Percentiles rank a stretch among this genome's conserved stretches.
phyloP scores from a whole-genome alignment of 2,329 filamentous ascomycete genomes.

The Aureobasidium sp. region DNA sequence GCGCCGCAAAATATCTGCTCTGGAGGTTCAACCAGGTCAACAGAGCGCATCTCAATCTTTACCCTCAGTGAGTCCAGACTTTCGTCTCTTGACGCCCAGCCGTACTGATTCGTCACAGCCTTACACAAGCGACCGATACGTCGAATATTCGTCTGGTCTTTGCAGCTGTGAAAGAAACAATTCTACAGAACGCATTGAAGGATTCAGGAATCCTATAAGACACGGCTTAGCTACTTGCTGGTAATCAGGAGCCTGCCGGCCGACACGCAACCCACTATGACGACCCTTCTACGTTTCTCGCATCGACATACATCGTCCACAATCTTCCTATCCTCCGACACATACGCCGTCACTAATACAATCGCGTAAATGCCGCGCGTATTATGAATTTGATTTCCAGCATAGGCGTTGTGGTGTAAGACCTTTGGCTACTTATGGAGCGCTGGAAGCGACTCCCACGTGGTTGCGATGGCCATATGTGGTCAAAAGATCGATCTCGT shows the following conservation, averaged over 20 bases:
- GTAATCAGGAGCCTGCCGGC: conserved; percentile 68
- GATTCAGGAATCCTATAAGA: conserved; percentile 81
- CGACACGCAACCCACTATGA: conserved; percentile 25
- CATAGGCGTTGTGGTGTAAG: conserved; percentile 17
- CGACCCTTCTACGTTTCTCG: conserved; percentile 14
- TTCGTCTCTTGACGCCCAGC: neutral
- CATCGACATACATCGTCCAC: conserved; percentile 4
- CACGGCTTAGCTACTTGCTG: neutral
- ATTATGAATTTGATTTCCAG: conserved; percentile 17
- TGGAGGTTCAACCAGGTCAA: conserved; percentile 99
- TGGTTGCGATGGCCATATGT: neutral
- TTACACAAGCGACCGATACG: conserved; percentile 97
- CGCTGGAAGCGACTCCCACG: conserved; percentile 1
- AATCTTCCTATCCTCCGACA: conserved; percentile 4
- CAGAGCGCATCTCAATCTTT: conserved; percentile 87
- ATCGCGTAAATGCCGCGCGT: conserved; percentile 6
- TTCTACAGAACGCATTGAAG: conserved; percentile 94
- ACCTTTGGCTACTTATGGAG: conserved; percentile 11
- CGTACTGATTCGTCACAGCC: conserved; percentile 46
- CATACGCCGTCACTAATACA: conserved; percentile 16
- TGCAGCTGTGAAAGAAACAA: conserved; percentile 97
- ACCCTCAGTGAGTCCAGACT: conserved; percentile 83
- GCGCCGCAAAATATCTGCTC: conserved; percentile 92
- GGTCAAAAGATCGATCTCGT: neutral
- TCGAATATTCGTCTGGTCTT: conserved; percentile 98